Evolutionary conservation across 305 asterid species (phyloP).

Genomic region (Ajuga reptans): DNA sequence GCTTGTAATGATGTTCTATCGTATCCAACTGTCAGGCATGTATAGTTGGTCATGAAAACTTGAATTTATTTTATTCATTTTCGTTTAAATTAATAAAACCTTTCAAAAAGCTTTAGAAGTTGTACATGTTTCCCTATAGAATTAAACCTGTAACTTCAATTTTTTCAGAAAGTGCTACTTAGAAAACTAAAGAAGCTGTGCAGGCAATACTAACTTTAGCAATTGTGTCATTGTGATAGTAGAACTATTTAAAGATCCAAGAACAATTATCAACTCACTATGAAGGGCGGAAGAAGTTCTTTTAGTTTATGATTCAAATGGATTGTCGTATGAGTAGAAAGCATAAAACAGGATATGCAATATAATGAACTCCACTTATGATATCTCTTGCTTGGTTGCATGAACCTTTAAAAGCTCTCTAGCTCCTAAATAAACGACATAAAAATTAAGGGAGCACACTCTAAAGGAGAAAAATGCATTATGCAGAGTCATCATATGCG

Average conservation of each 20-base stretch:
- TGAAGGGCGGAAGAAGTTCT: not conserved
- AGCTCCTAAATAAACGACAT: not conserved
- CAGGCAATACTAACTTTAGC: not conserved
- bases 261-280: not conserved
- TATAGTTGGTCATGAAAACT: conserved; percentile 15
- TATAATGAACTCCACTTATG: not conserved
- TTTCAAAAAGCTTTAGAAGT: not conserved
- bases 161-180: not conserved
- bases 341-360: not conserved
- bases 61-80: conserved; percentile 2
- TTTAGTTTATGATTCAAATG: not conserved
- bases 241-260: not conserved
- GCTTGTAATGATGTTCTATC: not conserved
- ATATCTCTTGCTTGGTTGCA: not conserved
- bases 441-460: not conserved
- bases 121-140: not conserved
- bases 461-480: not conserved
- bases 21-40: conserved; percentile 12
- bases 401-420: not conserved
- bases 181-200: not conserved
- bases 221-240: not conserved
- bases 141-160: not conserved
- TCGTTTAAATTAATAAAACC: not conserved
- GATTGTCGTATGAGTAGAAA: not conserved
- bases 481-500: not conserved